phyloP scores from a whole-genome alignment of 805 yeast genomes.

The Priceomyces castillae region DNA sequence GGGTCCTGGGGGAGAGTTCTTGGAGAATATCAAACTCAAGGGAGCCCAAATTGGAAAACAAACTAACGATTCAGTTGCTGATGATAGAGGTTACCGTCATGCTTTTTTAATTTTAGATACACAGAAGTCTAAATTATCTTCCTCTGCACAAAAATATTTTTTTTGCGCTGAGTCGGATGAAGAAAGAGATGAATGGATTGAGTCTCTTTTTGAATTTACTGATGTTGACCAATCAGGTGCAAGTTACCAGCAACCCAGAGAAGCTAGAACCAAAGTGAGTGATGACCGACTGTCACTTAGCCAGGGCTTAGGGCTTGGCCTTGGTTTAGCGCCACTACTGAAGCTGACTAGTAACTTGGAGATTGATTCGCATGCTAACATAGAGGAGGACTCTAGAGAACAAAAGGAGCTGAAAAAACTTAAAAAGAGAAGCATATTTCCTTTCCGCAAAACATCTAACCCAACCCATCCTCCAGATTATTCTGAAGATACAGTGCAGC shows the following conservation, averaged over 20 bases:
- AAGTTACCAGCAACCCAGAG: background rate
- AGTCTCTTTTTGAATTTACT: slow-evolving; percentile 35
- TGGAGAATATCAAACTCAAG: slow-evolving; percentile 50
- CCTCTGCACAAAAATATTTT: slow-evolving; percentile 50
- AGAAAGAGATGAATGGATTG: slow-evolving; percentile 75
- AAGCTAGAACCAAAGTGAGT: background rate
- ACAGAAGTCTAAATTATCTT: slow-evolving; percentile 32
- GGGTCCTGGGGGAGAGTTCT: slow-evolving; percentile 48
- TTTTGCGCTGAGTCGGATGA: slow-evolving; percentile 77
- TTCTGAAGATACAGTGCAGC: slow-evolving; percentile 1
- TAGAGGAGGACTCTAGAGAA: slow-evolving; percentile 4
- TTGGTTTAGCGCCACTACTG: background rate
- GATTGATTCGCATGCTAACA: background rate
- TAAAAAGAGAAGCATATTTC: slow-evolving; percentile 59
- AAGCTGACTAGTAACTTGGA: background rate
- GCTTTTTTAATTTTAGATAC: slow-evolving; percentile 57
- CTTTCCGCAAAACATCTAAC: slow-evolving; percentile 42
- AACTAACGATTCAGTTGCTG: slow-evolving; percentile 38
- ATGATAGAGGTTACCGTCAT: slow-evolving; percentile 52
- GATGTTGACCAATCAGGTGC: background rate
- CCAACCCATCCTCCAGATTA: slow-evolving; percentile 2
- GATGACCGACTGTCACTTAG: background rate
- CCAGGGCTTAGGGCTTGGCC: background rate
- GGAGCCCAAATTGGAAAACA: slow-evolving; percentile 59
- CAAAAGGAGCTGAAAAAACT: slow-evolving; percentile 41